Evolutionary conservation across 805 yeast genomes (phyloP), one percentile per base, ranked within the genome.

Genomic region (Saccharomycopsis synnaedendra): DNA sequence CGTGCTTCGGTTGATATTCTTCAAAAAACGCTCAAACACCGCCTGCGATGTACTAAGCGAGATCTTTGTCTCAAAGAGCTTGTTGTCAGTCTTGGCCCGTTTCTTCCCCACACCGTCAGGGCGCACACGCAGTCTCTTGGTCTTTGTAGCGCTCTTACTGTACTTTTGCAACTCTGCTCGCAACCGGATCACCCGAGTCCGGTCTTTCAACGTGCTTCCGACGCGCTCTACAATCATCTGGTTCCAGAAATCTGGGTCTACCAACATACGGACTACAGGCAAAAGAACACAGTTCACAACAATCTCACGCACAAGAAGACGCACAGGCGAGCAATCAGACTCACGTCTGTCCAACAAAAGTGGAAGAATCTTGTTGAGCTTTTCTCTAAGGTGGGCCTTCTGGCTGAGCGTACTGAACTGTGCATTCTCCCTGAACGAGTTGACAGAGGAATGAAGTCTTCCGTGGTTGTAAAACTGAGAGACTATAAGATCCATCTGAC

Each of bases 221-320:
- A 84, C 74, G 1, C 73, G 60, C 45, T 74, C 72, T 6, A 79
- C 78, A 10, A 87, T 69, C 39, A 70, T 57, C 47, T 77, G 74
- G 59, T 89, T 89, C 76, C 82, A 83, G 51, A 77, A 82, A 59
- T 87, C 95, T 1, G 90, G 76, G 43, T 83, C 89, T 0, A 81
- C 64, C 1, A 82, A 55, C 64, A 82, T 73, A 5, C 65, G 58
- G 4, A 69, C 39, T 0, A 75, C 45, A 0, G 87, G 85, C 28
- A 61, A 58, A 7, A 86, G 52, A 0, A 87, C 75, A 47, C 75
- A 71, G 29, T 77, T 68, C 0, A 85, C 60, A 3, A 86, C 46
- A 4, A 89, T 67, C 56, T 89, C 96, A 37, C 80, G 66, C 0
- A 82, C 56, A 6, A 89, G 63, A 0, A 71, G 60, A 0, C 54